Conservation (phyloP, 352 stramenopile genomes). For the Albugo laibachii region DNA sequence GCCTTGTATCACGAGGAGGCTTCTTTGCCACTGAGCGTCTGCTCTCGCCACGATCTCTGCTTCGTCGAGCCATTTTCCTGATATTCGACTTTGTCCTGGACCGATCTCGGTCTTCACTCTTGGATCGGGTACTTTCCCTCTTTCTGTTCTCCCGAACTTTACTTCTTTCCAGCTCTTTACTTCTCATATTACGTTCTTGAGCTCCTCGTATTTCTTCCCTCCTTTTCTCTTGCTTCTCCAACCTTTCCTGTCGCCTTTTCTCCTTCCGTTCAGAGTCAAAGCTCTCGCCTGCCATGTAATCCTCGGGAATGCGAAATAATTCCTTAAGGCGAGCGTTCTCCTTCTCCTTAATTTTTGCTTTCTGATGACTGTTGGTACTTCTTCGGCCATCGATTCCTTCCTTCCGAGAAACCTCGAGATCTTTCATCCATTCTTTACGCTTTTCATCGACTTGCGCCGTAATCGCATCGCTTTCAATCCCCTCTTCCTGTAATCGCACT, state of each 20-base stretch:
- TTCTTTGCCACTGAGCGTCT: too few relatives aligned
- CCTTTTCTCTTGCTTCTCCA: constrained; percentile 25
- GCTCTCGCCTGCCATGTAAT: constrained; percentile 54
- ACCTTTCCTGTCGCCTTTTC: constrained; percentile 25
- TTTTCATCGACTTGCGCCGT: constrained; percentile 21
- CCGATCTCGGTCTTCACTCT: too few relatives aligned
- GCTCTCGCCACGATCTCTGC: too few relatives aligned
- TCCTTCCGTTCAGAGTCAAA: constrained; percentile 64
- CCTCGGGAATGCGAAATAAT: constrained; percentile 44
- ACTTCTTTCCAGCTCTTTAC: too few relatives aligned
- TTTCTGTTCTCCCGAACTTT: too few relatives aligned
- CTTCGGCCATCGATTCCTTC: background rate
- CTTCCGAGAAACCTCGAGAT: background rate
- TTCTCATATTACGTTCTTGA: background rate
- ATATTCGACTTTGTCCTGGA: too few relatives aligned
- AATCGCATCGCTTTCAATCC: constrained; percentile 47
- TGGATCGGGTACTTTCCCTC: too few relatives aligned
- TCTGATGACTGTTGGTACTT: constrained; percentile 28
- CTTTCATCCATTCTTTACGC: background rate
- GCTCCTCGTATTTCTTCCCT: constrained; percentile 1
- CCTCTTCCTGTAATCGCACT: constrained; percentile 55
- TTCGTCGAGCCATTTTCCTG: too few relatives aligned
- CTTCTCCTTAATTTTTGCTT: constrained; percentile 38
- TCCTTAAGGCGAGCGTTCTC: constrained; percentile 43
- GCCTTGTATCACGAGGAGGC: too few relatives aligned